These are phyloP conservation scores for Heracleum sosnowskyi DNA, from an alignment of 129 eudicot species.

Conservation along the genomic window DNA sequence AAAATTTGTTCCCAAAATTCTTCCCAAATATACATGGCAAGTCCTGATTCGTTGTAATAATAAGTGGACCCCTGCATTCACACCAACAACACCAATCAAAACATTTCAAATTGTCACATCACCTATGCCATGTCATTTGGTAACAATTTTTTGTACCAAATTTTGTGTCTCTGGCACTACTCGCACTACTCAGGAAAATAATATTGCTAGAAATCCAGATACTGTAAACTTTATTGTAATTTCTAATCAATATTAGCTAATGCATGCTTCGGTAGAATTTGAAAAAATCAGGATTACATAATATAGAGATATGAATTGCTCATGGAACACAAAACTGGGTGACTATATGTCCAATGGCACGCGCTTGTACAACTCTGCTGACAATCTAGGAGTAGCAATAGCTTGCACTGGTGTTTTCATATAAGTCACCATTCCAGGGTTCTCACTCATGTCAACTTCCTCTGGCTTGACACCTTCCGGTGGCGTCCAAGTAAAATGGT, in stretches of 20 bases:
- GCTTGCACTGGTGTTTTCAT: conserved; percentile 69
- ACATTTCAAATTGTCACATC: no score
- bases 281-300: background rate
- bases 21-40: no score
- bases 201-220: background rate
- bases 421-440: conserved; percentile 72
- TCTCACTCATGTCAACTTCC: conserved; percentile 68
- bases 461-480: conserved; percentile 60
- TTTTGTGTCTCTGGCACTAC: no score
- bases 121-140: no score
- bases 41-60: no score
- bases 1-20: no score
- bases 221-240: background rate
- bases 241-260: background rate
- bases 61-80: no score
- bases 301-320: background rate
- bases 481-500: conserved; percentile 68
- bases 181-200: no score
- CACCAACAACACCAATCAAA: no score
- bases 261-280: background rate
- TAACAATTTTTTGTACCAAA: no score
- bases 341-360: conserved; percentile 29
- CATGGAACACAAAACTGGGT: background rate
- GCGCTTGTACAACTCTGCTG: conserved; percentile 51
- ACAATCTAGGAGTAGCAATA: conserved; percentile 58